Evolutionary conservation across 176 grass and related monocot genomes (phyloP), one percentile per base, ranked within the genome.

Genomic region (Avena sativa): DNA sequence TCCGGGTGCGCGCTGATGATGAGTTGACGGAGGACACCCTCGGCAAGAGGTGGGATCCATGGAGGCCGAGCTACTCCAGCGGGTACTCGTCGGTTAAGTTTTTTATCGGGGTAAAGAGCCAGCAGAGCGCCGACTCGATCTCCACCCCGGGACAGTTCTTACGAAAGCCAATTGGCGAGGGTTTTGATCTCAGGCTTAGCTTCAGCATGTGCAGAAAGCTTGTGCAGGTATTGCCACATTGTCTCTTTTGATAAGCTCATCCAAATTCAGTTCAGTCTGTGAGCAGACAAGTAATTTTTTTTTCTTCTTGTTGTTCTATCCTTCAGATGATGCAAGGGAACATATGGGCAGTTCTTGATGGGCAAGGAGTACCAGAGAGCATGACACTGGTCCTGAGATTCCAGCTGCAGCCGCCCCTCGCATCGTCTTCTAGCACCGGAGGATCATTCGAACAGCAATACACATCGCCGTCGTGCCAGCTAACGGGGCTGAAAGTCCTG

Each of bases 201-300:
- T 94, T 97, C 88, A 92, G 86, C 77, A 94, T 94, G 92, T 97
- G 94, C 87, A 92, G 87, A 55, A 96, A 96, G 55, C 92, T 96
- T 74, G 94, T 93, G 77, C 87, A 96, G 94, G 94, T 96, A 87
- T 19, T 44, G 44, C 20, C 2, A 68, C 79, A 74, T 50, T 76
- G 11, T 75, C 58, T 3, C 15, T 53, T 53, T 32, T 5, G 14
- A 34, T 5, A 76, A 19, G 25, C 1, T 53, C 14, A 38, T 61
- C 16, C 20, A 53, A 73, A 38, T 71, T 53, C 53, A 71, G 1
- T 49, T 68, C 4, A 85, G 9, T 76, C 12, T 76, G 43, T 36
- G 71, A 63, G 16, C 56, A 84, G 34, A n/a, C 38, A 63, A 21
- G 23, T 75, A 20, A 16, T 26, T 69, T 9, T 0, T 0, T 52